Base-by-base conservation (phyloP, 1,284 basidiomycete species). In the Ustilago lituana region DNA sequence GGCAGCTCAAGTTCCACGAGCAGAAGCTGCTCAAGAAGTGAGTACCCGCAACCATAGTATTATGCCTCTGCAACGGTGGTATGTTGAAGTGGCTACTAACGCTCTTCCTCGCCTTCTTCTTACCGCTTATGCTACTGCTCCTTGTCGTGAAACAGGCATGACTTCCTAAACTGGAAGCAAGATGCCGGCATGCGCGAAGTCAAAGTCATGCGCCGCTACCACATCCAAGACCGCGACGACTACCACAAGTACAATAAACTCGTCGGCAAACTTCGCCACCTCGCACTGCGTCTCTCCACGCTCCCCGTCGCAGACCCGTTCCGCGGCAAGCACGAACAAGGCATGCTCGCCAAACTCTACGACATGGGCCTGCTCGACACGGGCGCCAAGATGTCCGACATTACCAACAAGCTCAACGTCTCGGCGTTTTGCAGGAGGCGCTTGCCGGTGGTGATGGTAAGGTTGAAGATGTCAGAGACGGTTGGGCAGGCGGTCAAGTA, bases 241-340 rank as follows among this genome's bases (percentile, higher is more conserved):
- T 98, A 98, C 83, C 91, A 93, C 87, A 94, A 94, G 88, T 93
- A 98, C 86, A 98, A 98, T 86, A 93, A 91, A 82, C 86, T 99
- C 19, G 94, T 91, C 72, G 96, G 96, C 38, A 88, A 90, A 9
- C 85, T 98, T 37, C 88, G 93, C 37, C 88, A 90, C 14, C 89
- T 91, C 78, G 91, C 93, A 1, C 93, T 97, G 83, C 89, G 92
- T 20, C 83, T 98, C 57, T 91, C 94, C 33, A 86, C 93, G 31
- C 87, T 99, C 7, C 92, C 95, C 0, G 87, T 93, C 0, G 88
- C 92, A 67, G 95, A 98, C 83, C 91, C 94, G 2, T 94, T 93
- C 83, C 88, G 96, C 20, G 73, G 88, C 14, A 88, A 90, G 67
- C 92, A 92, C 87, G 92, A 99, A 84, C 87, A 85, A 32, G 89